phyloP scores from a whole-genome alignment of 371 early-diverging fungal genomes.

The Actinomortierella wolfii region DNA sequence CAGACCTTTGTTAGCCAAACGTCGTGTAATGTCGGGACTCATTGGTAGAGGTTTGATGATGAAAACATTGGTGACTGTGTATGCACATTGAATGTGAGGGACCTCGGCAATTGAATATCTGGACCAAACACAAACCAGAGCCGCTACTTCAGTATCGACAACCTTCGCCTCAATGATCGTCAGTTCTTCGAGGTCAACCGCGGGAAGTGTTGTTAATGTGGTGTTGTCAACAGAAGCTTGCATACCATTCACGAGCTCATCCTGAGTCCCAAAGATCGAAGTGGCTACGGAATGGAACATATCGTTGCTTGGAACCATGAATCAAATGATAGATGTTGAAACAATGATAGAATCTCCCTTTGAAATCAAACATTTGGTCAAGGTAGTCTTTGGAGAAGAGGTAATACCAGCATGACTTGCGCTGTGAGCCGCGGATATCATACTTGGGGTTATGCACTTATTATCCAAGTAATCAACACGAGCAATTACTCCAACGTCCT shows the following conservation, averaged over 20 bases:
- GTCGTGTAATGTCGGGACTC: conserved; percentile 2
- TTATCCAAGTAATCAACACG: neutral
- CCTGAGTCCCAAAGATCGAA: conserved; percentile 7
- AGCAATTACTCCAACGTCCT: too few species aligned
- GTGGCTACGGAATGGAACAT: conserved; percentile 4
- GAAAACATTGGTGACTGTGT: neutral
- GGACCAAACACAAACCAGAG: neutral
- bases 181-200: neutral
- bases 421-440: neutral
- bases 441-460: neutral
- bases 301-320: neutral
- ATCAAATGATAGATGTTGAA: neutral
- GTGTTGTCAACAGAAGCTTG: conserved; percentile 7
- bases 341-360: conserved; percentile 1
- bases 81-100: conserved; percentile 1
- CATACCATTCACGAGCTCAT: conserved; percentile 8
- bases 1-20: neutral
- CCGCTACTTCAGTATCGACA: neutral
- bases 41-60: conserved; percentile 1
- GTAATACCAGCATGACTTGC: neutral
- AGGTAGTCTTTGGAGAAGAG: neutral
- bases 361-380: conserved; percentile 1
- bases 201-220: neutral
- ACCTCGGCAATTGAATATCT: neutral
- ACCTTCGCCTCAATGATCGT: conserved; percentile 7